Conservation (phyloP, 768 basidiomycete species). For the Boletus subparvulus region DNA sequence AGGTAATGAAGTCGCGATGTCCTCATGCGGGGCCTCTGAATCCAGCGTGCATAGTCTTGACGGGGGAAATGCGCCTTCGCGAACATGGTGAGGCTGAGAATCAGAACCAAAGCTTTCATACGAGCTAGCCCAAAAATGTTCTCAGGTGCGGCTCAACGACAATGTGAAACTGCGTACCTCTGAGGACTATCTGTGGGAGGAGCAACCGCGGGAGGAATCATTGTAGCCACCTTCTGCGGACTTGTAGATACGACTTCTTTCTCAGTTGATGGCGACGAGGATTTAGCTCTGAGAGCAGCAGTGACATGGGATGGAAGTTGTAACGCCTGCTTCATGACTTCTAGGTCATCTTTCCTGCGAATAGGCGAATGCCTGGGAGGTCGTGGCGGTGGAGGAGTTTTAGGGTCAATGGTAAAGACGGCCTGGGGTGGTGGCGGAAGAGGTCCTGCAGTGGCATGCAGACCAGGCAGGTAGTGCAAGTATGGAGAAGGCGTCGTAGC, state of each 20-base stretch:
- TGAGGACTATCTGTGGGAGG: conserved; percentile 11
- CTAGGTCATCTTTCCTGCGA: conserved; percentile 48
- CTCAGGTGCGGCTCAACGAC: not conserved
- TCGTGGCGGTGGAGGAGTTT: conserved; percentile 54
- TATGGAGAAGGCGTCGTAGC: conserved; percentile 40
- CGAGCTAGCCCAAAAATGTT: conserved; percentile 6
- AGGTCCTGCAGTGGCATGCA: conserved; percentile 72
- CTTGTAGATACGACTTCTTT: conserved; percentile 27
- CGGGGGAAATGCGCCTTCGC: conserved; percentile 70
- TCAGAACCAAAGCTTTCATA: conserved; percentile 25
- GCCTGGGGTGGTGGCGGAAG: conserved; percentile 69
- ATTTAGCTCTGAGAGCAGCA: conserved; percentile 36
- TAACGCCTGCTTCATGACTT: conserved; percentile 57
- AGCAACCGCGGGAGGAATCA: not conserved
- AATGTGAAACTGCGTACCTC: conserved; percentile 17
- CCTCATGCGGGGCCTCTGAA: conserved; percentile 20
- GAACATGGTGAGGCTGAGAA: conserved; percentile 32
- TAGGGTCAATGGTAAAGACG: conserved; percentile 46
- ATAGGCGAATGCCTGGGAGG: conserved; percentile 62
- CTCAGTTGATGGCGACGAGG: conserved; percentile 20
- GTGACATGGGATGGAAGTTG: conserved; percentile 58
- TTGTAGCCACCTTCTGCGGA: conserved; percentile 21
- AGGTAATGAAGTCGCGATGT: conserved; percentile 19
- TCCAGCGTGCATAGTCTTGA: conserved; percentile 35
- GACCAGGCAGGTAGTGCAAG: conserved; percentile 61